Conservation (phyloP, 148 eudicot species). For the Hydrangea macrophylla region DNA sequence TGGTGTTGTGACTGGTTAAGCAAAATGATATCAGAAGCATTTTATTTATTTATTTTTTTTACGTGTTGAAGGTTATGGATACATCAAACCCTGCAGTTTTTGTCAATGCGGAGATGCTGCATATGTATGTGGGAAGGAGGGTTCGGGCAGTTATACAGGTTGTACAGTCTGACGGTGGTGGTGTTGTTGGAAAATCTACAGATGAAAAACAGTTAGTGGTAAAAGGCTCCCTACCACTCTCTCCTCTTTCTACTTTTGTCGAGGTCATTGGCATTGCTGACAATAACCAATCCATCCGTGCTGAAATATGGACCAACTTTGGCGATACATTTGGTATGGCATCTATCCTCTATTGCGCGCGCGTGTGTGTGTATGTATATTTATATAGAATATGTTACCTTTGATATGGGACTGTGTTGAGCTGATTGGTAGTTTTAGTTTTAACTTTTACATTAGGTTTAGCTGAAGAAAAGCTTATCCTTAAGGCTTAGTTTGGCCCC, state of each 20-base stretch:
- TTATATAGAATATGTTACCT: background rate
- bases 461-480: background rate
- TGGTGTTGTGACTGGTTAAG: background rate
- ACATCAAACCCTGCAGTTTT: constrained; percentile 82
- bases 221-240: constrained; percentile 54
- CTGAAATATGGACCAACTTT: constrained; percentile 67
- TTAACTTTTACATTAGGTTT: background rate
- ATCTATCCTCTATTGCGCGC: background rate
- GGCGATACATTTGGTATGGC: constrained; percentile 69
- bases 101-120: constrained; percentile 73
- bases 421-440: background rate
- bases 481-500: no score
- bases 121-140: constrained; percentile 60
- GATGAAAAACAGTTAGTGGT: constrained; percentile 76
- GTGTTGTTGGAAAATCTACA: constrained; percentile 64
- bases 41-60: no score
- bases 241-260: constrained; percentile 56
- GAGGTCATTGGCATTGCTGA: constrained; percentile 96
- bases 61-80: constrained; percentile 58
- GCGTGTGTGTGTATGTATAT: background rate
- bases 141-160: constrained; percentile 84
- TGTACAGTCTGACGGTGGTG: constrained; percentile 49
- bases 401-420: background rate
- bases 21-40: no score
- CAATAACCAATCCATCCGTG: constrained; percentile 49